Base-by-base conservation (phyloP, 169 alveolate genomes). In the Neospora caninum region DNA sequence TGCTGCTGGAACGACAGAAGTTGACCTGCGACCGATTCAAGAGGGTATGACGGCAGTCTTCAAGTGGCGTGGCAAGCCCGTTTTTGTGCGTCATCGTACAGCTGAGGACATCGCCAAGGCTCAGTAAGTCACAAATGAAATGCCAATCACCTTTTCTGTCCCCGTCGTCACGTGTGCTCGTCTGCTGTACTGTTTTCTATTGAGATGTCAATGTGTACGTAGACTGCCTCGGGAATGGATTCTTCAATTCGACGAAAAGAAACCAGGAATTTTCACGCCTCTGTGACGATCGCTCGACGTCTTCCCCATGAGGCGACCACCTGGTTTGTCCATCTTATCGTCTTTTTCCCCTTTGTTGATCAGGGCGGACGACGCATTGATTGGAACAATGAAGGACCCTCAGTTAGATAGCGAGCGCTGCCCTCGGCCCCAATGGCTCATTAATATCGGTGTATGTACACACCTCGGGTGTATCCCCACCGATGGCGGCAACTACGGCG, bases 41-140 rank as follows among this genome's bases (percentile, higher is more conserved):
- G 97, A 97, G 38, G 98, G 98, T 27, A 97, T 96, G 36, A 97
- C 97, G n/a, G 95, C 97, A 10, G 96, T 97, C 38, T 97, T 97
- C 58, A 97, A 97, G 89, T 97, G 98, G 98, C 92, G 98, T 64
- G 97, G 97, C 22, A 97, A 97, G 91, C 98, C 98, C 18, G 97
- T 97, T 34, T 97, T 97, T 84, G 97, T 97, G 43, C 96, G 96
- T 43, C 96, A 97, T 84, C 93, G 98, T 38, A 97, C 98, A 27
- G 96, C 95, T 2, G 98, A 97, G 69, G 98, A 97, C 70, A 97
- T 97, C 38, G 97, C 96, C 45, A 92, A 96, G 53, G 98, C 98
- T 36, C 95, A 96, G 97, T 93, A 91, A 16, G 93, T 25, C 36
- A 6, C 6, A 10, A 16, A 10, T 2, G 9, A 16, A 25, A 27